phyloP scores from a whole-genome alignment of 208 protist genomes.

The Leishmania gerbilli region DNA sequence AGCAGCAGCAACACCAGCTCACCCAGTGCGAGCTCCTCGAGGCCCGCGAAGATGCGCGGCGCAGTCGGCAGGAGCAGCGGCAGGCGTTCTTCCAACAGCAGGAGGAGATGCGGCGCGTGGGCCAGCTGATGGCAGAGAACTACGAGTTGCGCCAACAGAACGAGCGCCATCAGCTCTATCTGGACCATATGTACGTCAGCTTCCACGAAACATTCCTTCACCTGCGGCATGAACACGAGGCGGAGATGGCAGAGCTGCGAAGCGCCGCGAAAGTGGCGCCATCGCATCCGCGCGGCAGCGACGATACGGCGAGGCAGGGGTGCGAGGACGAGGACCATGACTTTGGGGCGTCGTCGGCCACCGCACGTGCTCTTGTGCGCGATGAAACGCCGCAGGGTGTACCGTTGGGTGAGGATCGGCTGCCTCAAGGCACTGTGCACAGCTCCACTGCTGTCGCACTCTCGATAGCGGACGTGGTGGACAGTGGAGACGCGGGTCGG shows the following conservation, averaged over 20 bases:
- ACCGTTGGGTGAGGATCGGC: not conserved
- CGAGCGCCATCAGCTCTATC: slow-evolving; percentile 25
- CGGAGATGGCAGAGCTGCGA: slow-evolving; percentile 23
- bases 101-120: slow-evolving; percentile 30
- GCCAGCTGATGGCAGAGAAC: slow-evolving; percentile 26
- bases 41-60: slow-evolving; percentile 29
- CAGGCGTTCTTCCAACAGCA: slow-evolving; percentile 31
- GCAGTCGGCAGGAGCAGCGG: slow-evolving; percentile 31
- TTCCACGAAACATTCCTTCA: slow-evolving; percentile 23
- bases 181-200: slow-evolving; percentile 24
- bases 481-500: not conserved
- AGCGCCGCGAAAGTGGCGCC: too few species aligned
- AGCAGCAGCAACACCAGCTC: slow-evolving; percentile 34
- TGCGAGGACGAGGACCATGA: not conserved
- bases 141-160: slow-evolving; percentile 28
- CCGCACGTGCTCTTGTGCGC: not conserved
- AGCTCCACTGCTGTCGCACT: not conserved
- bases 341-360: not conserved
- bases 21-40: slow-evolving; percentile 28
- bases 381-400: slow-evolving; percentile 1
- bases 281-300: not conserved
- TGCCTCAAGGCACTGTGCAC: not conserved
- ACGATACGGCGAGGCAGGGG: not conserved
- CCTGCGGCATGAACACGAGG: slow-evolving; percentile 19
- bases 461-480: not conserved